A percentile compares a stretch with the other conserved stretches of the same genome.
Evolutionary conservation across 768 basidiomycete species (phyloP).

Genomic region (Tubosaeta sp.): DNA sequence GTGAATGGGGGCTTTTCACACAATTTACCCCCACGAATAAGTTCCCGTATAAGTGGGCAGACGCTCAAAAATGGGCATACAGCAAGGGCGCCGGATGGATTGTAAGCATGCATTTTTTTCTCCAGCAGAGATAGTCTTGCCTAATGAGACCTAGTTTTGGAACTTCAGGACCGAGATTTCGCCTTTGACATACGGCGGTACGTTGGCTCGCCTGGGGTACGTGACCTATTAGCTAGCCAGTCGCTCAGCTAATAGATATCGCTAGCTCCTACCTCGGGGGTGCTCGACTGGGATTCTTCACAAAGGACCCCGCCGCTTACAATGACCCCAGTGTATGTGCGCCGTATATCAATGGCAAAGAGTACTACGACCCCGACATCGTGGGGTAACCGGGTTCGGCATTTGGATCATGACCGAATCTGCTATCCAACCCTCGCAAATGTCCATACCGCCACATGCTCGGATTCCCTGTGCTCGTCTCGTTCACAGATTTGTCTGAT

Average conservation of each 20-base stretch:
- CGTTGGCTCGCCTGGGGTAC: slow-evolving; percentile 61
- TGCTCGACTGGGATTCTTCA: slow-evolving; percentile 54
- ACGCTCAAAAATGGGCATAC: slow-evolving; percentile 69
- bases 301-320: slow-evolving; percentile 52
- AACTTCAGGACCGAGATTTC: slow-evolving; percentile 72
- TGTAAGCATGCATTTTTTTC: slow-evolving; percentile 35
- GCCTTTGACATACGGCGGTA: slow-evolving; percentile 38
- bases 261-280: slow-evolving; percentile 69
- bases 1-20: slow-evolving; percentile 61
- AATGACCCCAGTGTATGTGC: slow-evolving; percentile 62
- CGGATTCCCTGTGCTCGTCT: no score
- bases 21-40: slow-evolving; percentile 59
- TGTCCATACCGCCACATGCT: no score
- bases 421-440: no score
- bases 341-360: slow-evolving; percentile 35
- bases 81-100: slow-evolving; percentile 62
- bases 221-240: slow-evolving; percentile 5
- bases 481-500: no score
- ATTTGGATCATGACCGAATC: no score
- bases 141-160: slow-evolving; percentile 46
- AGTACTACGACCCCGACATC: slow-evolving; percentile 1
- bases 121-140: background rate
- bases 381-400: no score
- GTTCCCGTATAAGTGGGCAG: slow-evolving; percentile 66
- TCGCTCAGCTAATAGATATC: background rate